Percentiles rank a stretch among this genome's conserved stretches.
Evolutionary conservation across 2,329 filamentous ascomycete genomes (phyloP).

Genomic region (Fusarium caatingaense): DNA sequence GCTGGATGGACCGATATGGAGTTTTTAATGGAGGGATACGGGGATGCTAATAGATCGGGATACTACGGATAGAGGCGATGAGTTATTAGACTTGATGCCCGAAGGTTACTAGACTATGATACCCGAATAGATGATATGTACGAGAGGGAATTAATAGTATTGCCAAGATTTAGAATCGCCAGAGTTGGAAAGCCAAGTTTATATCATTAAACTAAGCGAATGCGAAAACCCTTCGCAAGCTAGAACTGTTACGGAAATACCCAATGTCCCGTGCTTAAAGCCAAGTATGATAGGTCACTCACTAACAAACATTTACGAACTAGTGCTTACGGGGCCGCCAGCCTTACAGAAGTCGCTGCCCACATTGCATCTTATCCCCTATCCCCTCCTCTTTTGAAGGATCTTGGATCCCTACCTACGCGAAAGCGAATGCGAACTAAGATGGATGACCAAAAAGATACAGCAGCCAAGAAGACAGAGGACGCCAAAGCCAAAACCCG

Average conservation of each 20-base stretch:
- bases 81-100: not conserved
- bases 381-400: not conserved
- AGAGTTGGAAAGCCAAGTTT: not conserved
- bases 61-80: not conserved
- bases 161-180: not conserved
- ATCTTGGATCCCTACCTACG: not conserved
- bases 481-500: constrained; percentile 6
- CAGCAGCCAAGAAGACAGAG: not conserved
- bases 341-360: not conserved
- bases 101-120: not conserved
- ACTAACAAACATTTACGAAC: not conserved
- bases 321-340: constrained; percentile 11
- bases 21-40: constrained; percentile 34
- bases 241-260: not conserved
- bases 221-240: not conserved
- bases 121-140: not conserved
- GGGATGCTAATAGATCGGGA: constrained; percentile 8
- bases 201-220: not conserved
- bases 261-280: too few species aligned
- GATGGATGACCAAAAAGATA: not conserved
- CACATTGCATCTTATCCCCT: not conserved
- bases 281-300: not conserved
- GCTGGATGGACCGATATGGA: constrained; percentile 44
- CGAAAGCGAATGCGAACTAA: not conserved
- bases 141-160: not conserved